Conservation (phyloP, 495 filamentous ascomycete genomes). For the Hypoxylon intermedium region DNA sequence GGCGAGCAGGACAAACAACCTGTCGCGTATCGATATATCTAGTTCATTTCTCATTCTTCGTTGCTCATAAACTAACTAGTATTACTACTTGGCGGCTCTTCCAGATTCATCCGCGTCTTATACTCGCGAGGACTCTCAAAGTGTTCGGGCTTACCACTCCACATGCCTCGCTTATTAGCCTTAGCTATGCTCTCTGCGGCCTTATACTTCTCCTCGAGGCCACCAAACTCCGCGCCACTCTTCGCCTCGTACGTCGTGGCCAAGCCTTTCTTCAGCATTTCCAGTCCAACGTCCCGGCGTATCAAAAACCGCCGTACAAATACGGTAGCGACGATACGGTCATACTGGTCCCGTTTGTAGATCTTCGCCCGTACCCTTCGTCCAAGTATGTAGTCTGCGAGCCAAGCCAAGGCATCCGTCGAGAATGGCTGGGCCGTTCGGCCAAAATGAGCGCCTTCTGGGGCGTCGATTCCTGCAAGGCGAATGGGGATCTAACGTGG, state of each 20-base stretch:
- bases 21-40: neutral
- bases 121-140: constrained; percentile 86
- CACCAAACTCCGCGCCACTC: constrained; percentile 84
- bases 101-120: constrained; percentile 69
- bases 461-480: constrained; percentile 90
- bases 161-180: constrained; percentile 74
- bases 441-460: constrained; percentile 91
- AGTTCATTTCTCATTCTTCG: constrained; percentile 7
- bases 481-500: constrained; percentile 74
- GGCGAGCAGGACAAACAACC: too few relatives aligned
- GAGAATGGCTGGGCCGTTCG: constrained; percentile 83
- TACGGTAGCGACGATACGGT: constrained; percentile 85
- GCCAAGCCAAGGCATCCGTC: constrained; percentile 78
- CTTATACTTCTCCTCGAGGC: constrained; percentile 68
- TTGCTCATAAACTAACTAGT: constrained; percentile 34
- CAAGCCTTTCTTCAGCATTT: constrained; percentile 83
- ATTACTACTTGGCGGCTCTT: constrained; percentile 38
- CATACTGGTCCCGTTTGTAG: constrained; percentile 88
- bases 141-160: constrained; percentile 62
- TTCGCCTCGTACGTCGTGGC: constrained; percentile 95
- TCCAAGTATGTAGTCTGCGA: constrained; percentile 73
- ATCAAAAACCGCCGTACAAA: constrained; percentile 71
- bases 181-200: constrained; percentile 75
- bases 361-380: constrained; percentile 80
- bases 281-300: constrained; percentile 80